These are phyloP conservation scores for Aureobasidium sp. DNA, from an alignment of 2,329 filamentous ascomycete genomes.

Conservation along the genomic window DNA sequence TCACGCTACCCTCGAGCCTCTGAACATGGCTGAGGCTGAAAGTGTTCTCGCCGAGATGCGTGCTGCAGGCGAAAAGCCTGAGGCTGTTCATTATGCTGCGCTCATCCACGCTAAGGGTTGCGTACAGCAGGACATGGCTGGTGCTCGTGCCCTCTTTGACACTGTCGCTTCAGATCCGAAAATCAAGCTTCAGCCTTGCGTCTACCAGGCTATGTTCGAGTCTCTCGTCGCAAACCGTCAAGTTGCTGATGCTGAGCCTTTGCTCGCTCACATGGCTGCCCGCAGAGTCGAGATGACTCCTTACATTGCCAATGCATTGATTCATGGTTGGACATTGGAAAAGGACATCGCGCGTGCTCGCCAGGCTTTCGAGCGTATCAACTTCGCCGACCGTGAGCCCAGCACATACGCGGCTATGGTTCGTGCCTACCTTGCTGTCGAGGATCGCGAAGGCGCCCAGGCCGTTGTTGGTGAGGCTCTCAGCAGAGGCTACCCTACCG, in stretches of 20 bases:
- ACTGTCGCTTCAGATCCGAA: constrained; percentile 59
- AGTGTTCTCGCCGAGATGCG: constrained; percentile 72
- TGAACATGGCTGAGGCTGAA: constrained; percentile 83
- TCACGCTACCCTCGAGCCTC: constrained; percentile 84
- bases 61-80: constrained; percentile 62
- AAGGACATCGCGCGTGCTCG: constrained; percentile 72
- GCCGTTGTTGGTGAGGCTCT: constrained; percentile 82
- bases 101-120: constrained; percentile 95
- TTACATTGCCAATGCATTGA: constrained; percentile 97
- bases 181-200: constrained; percentile 67
- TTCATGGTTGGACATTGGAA: constrained; percentile 89
- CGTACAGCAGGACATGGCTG: constrained; percentile 81
- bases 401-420: constrained; percentile 99
- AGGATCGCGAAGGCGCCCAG: constrained; percentile 69
- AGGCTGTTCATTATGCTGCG: constrained; percentile 91
- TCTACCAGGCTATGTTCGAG: constrained; percentile 97
- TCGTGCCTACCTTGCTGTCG: constrained; percentile 76
- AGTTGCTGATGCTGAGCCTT: constrained; percentile 63
- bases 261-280: constrained; percentile 67
- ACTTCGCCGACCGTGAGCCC: constrained; percentile 73
- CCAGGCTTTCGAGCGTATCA: constrained; percentile 70
- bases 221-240: constrained; percentile 91
- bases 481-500: constrained; percentile 77
- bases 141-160: constrained; percentile 75
- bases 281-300: constrained; percentile 78